phyloP scores from a whole-genome alignment of 148 eudicot genomes.

The Oxyria digyna region DNA sequence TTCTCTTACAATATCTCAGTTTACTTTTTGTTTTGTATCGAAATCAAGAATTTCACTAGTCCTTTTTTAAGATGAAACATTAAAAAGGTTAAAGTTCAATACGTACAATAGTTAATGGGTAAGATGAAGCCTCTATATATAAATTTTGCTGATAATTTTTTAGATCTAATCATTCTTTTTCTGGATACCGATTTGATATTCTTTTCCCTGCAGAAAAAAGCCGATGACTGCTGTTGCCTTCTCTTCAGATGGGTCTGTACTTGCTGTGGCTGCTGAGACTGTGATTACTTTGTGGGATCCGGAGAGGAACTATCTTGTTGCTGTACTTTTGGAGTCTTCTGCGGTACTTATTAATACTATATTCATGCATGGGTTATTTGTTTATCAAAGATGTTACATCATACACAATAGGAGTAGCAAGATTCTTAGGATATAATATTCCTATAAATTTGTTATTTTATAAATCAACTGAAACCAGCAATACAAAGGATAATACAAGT shows the following conservation, averaged over 20 bases:
- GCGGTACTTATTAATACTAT: conserved; percentile 33
- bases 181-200: not conserved
- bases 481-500: not conserved
- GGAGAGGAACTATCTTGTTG: conserved; percentile 64
- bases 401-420: too few relatives aligned
- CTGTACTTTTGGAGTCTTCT: conserved; percentile 55
- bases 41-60: not conserved
- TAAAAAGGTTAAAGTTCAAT: not conserved
- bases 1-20: conserved; percentile 4
- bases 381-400: not conserved
- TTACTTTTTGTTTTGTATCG: not conserved
- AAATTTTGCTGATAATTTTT: not conserved
- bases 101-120: not conserved
- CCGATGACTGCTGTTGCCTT: conserved; percentile 86
- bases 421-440: too few relatives aligned
- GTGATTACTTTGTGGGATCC: conserved; percentile 94
- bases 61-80: not conserved
- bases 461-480: not conserved
- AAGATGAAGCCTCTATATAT: not conserved
- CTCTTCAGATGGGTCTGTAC: conserved; percentile 82
- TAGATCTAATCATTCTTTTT: not conserved
- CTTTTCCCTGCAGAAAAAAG: conserved; percentile 39
- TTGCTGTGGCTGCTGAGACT: conserved; percentile 92
- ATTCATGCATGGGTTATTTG: not conserved
- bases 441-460: not conserved